Conservation (phyloP, 805 yeast genomes). For the Metschnikowia drakensbergensis region DNA sequence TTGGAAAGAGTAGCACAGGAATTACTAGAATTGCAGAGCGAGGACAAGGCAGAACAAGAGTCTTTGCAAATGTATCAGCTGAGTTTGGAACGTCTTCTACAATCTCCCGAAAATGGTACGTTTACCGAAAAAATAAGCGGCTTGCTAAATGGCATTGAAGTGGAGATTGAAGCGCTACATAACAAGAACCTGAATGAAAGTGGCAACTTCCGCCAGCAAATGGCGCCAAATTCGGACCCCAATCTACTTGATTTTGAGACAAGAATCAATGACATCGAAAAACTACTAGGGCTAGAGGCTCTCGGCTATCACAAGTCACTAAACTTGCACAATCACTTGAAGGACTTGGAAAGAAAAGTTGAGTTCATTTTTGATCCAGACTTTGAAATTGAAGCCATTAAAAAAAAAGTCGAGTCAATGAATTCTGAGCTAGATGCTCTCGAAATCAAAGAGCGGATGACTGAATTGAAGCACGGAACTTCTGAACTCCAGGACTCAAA, state of each 20-base stretch:
- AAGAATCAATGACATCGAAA: constrained; percentile 24
- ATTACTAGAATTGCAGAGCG: constrained; percentile 31
- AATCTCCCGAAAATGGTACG: constrained; percentile 1
- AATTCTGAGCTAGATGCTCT: constrained; percentile 26
- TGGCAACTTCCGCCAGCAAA: neutral
- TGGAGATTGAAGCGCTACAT: neutral
- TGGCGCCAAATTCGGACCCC: neutral
- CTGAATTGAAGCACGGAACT: constrained; percentile 10
- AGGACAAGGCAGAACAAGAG: constrained; percentile 6
- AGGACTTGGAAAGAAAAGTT: constrained; percentile 32
- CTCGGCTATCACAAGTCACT: constrained; percentile 3
- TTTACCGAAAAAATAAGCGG: constrained; percentile 3
- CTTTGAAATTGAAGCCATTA: constrained; percentile 23
- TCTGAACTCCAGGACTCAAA: neutral
- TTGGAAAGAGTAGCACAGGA: constrained; percentile 38
- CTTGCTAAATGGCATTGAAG: constrained; percentile 1
- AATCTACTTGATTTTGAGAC: constrained; percentile 22
- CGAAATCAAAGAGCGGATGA: constrained; percentile 19
- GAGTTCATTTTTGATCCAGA: constrained; percentile 36
- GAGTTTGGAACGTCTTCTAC: constrained; percentile 4
- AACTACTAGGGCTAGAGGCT: constrained; percentile 18
- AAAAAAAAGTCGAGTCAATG: constrained; percentile 23
- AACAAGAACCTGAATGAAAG: neutral
- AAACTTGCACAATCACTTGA: constrained; percentile 26
- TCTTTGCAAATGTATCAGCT: constrained; percentile 1